These are phyloP conservation scores for Phoma sp. DNA, from an alignment of 2,329 filamentous ascomycete species.

Conservation along the genomic window DNA sequence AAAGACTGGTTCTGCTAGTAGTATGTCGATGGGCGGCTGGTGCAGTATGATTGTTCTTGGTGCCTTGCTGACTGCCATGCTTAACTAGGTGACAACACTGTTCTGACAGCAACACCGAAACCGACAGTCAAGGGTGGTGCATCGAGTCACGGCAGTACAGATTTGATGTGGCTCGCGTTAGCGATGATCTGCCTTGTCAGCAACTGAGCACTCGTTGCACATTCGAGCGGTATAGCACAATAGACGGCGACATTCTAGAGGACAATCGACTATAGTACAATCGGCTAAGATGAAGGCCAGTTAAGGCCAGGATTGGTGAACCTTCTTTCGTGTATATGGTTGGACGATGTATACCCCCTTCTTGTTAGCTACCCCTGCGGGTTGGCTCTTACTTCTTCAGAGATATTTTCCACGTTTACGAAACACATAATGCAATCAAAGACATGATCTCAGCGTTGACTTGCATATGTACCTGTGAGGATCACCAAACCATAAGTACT, in stretches of 20 bases:
- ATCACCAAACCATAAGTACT: too few relatives aligned
- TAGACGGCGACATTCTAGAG: not conserved
- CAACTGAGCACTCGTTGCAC: too few relatives aligned
- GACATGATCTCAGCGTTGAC: too few relatives aligned
- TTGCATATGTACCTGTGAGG: too few relatives aligned
- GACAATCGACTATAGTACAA: too few relatives aligned
- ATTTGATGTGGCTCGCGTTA: not conserved
- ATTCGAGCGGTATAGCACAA: not conserved
- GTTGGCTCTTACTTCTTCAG: slow-evolving; percentile 5
- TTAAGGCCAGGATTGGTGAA: not conserved
- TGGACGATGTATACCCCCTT: slow-evolving; percentile 28
- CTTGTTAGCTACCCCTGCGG: slow-evolving; percentile 7
- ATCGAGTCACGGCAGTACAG: not conserved
- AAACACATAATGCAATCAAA: slow-evolving; percentile 1
- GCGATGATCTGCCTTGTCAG: not conserved
- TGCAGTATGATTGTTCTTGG: slow-evolving; percentile 12
- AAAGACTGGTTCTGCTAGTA: slow-evolving; percentile 26
- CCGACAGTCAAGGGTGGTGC: slow-evolving; percentile 10
- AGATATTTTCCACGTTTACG: slow-evolving; percentile 6
- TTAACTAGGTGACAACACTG: slow-evolving; percentile 9
- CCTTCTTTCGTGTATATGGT: slow-evolving; percentile 23
- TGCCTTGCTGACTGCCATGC: slow-evolving; percentile 16
- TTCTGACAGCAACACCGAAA: not conserved
- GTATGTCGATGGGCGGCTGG: slow-evolving; percentile 17
- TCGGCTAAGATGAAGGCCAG: not conserved